Percentiles rank a stretch among this genome's conserved stretches.
These are phyloP conservation scores for Trametes punicea DNA, from an alignment of 768 basidiomycete species.

Conservation along the genomic window DNA sequence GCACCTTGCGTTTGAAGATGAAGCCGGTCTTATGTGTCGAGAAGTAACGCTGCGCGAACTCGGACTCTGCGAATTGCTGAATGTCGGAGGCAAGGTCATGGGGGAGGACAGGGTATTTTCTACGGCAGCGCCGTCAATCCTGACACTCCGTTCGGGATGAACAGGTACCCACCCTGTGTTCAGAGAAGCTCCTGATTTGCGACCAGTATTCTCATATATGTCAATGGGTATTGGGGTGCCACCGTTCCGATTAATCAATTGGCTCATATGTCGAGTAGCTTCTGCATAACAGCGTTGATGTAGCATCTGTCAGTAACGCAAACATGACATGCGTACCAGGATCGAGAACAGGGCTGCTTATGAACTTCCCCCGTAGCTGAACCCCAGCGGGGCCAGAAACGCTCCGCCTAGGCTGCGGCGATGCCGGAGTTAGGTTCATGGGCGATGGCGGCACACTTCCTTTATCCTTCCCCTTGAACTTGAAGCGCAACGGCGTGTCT, in stretches of 20 bases:
- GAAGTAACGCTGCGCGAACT: constrained; percentile 86
- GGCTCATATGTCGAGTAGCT: constrained; percentile 71
- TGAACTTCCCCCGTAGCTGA: constrained; percentile 50
- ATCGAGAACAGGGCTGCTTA: constrained; percentile 68
- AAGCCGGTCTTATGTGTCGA: constrained; percentile 88
- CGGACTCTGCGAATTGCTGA: constrained; percentile 80
- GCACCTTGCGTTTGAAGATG: constrained; percentile 77
- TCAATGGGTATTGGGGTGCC: constrained; percentile 53
- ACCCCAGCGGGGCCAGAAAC: constrained; percentile 17
- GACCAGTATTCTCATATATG: constrained; percentile 22
- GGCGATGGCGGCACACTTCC: constrained; percentile 10
- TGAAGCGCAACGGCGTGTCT: constrained; percentile 14
- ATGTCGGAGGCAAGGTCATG: constrained; percentile 81
- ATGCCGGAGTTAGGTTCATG: constrained; percentile 7
- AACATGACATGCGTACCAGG: constrained; percentile 44
- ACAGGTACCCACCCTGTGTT: constrained; percentile 57
- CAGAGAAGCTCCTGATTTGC: constrained; percentile 42
- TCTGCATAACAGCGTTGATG: constrained; percentile 33
- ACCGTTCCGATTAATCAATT: constrained; percentile 60
- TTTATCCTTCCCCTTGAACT: constrained; percentile 15
- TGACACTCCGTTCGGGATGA: constrained; percentile 13
- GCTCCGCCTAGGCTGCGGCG: constrained; percentile 19
- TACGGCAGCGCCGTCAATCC: constrained; percentile 30
- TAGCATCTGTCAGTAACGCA: not conserved
- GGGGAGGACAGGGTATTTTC: constrained; percentile 75